Evolutionary conservation across 495 filamentous ascomycete species (phyloP).

Genomic region (Saxophila tyrrhenica): DNA sequence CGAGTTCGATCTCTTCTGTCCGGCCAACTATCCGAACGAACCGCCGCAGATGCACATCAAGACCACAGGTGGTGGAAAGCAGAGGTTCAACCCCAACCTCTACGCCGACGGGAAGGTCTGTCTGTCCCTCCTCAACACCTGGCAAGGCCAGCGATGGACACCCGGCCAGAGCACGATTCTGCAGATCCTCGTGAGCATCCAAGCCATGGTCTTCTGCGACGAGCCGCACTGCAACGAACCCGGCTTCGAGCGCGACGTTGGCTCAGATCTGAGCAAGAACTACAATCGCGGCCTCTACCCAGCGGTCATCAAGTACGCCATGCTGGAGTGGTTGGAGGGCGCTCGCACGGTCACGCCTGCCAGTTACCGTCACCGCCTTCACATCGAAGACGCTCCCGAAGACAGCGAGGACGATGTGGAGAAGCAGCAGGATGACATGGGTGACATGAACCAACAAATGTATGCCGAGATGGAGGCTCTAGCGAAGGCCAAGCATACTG

Average conservation of each 20-base stretch:
- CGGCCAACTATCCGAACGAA: slow-evolving; percentile 34
- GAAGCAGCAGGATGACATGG: background rate
- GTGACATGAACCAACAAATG: background rate
- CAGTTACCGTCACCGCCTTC: background rate
- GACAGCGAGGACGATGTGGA: background rate
- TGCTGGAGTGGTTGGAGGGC: slow-evolving; percentile 12
- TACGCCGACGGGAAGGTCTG: slow-evolving; percentile 48
- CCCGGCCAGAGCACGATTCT: slow-evolving; percentile 43
- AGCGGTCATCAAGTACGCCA: slow-evolving; percentile 6
- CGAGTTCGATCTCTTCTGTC: slow-evolving; percentile 48
- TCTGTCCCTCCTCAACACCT: slow-evolving; percentile 49
- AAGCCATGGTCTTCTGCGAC: slow-evolving; percentile 49
- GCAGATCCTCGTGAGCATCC: slow-evolving; percentile 49
- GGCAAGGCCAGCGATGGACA: slow-evolving; percentile 44
- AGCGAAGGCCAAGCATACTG: too few relatives aligned
- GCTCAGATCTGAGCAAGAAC: background rate
- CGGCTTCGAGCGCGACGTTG: slow-evolving; percentile 27
- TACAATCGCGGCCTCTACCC: slow-evolving; percentile 4
- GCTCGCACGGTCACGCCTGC: background rate
- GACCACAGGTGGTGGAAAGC: slow-evolving; percentile 37
- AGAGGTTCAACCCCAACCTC: slow-evolving; percentile 49
- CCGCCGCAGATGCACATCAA: slow-evolving; percentile 43
- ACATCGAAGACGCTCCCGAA: background rate
- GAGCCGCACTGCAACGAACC: slow-evolving; percentile 51
- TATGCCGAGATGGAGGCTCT: too few relatives aligned